phyloP scores from a whole-genome alignment of 2,329 filamentous ascomycete species.

The Stagonosporopsis rhizophila region DNA sequence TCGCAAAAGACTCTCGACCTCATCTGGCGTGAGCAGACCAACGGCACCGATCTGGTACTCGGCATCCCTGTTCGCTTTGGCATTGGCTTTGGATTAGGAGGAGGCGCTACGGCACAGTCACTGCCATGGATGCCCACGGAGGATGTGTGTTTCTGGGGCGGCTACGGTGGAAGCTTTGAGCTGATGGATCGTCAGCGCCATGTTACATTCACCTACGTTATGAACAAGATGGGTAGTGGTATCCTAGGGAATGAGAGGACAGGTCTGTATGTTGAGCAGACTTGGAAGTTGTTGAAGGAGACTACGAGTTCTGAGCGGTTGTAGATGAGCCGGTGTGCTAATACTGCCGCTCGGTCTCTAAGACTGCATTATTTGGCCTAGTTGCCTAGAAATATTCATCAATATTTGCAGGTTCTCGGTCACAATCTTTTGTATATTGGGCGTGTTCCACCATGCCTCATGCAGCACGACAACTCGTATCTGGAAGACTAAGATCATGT shows the following conservation, averaged over 20 bases:
- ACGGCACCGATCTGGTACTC: conserved; percentile 15
- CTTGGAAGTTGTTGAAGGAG: background rate
- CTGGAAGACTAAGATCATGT: background rate
- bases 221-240: conserved; percentile 1
- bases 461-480: background rate
- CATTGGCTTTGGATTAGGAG: conserved; percentile 16
- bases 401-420: background rate
- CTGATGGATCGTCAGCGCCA: background rate
- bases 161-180: background rate
- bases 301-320: background rate
- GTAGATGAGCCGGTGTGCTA: background rate
- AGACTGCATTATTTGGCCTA: background rate
- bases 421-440: background rate
- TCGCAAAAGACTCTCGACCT: conserved; percentile 18
- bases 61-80: conserved; percentile 5
- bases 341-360: no score
- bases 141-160: conserved; percentile 2
- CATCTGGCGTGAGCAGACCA: conserved; percentile 19
- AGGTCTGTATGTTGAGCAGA: background rate
- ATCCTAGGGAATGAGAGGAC: background rate
- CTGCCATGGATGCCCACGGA: background rate
- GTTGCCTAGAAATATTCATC: background rate
- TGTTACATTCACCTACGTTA: background rate
- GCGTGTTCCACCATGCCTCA: background rate
- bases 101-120: background rate